Evolutionary conservation across 176 grass and related monocot species (phyloP), one percentile per base, ranked within the genome.

Genomic region (Phoenix roebelenii): DNA sequence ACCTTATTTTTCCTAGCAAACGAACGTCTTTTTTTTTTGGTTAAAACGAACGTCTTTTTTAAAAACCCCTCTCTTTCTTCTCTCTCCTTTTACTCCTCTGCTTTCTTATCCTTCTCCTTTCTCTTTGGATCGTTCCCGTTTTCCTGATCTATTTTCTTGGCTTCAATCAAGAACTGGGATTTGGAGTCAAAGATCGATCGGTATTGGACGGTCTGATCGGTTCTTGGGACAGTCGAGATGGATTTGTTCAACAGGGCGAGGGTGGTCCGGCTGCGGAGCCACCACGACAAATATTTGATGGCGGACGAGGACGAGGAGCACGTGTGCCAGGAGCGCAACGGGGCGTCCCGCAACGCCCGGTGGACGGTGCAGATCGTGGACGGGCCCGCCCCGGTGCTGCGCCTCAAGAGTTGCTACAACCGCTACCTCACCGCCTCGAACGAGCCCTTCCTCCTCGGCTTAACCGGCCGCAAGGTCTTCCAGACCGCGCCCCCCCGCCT

Each of bases 361-460:
- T 97, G 92, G 87, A 23, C 71, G 28, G 84, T 97, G 14, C 87
- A 97, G 73, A 57, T 23, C 1, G 80, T 97, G 0, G 73, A 60
- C 3, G 54, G 75, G 59, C 32, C 58, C 14, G 61, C 74, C 4
- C 72, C 74, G n/a, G 73, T 84, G 18, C 57, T 97, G 65, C 83
- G 92, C 58, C 79, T 96, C 44, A 81, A 77, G 63, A 72, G 83
- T 72, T 67, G 77, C 25, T 91, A 82, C 69, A 84, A 80, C 55
- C 87, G 83, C 50, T 97, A 90, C 83, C 83, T 97, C 58, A 73
- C 92, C 28, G 92, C 92, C 65, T 85, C 92, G 54, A 85, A 87
- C 78, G 78, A 90, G 75, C 83, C 77, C 0, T 80, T 90, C 72
- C 69, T 88, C 53, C 60, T 82, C 19, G 84, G 80, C 51, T 51